Evolutionary conservation across 371 early-diverging fungal species (phyloP), one percentile per base, ranked within the genome.

Genomic region (Mortierella polycephala): DNA sequence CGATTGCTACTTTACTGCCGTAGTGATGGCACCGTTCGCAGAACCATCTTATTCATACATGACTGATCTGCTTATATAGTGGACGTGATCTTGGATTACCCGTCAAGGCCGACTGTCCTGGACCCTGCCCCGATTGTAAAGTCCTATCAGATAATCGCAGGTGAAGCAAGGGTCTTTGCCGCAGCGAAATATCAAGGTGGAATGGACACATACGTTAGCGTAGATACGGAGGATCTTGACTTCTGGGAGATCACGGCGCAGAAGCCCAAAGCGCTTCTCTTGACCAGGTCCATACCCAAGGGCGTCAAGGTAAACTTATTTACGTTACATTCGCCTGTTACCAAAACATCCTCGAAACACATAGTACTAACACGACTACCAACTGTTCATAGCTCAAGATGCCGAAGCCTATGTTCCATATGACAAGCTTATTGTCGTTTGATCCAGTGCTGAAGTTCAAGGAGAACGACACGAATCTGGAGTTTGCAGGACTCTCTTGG

Each of bases 91-190:
- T 16, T 79, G 53, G 79, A 82, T 55, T 83, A 82, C 42, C 74
- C 72, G n/a, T 68, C 62, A n/a, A 57, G 20, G n/a, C 57, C 72
- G 5, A 74, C 72, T 1, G 39, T 52, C 8, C 21, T 74, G 11
- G 75, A 66, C 20, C 79, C 62, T 5, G 57, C 56, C 13, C 63
- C 62, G 5, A 53, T 46, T 53, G 60, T 69, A 39, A 79, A 79
- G 64, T 67, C 81, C 5, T 90, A 88, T 62, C 84, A 83, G 37
- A 69, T 88, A 12, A 82, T 76, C 16, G 84, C 87, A 59, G 66
- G 85, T 1, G 89, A 90, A 5, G 86, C 89, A 39, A 83, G 84
- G 42, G 87, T 87, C 53, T 89, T 88, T 67, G 82, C 85, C 7
- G 89, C 81, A 0, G 84, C 87, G 11, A 88, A 89, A 58, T 86